A percentile compares a stretch with the other conserved stretches of the same genome.
These are phyloP conservation scores for Zygoascus flipseniorum DNA, from an alignment of 805 yeast species.

Conservation along the genomic window DNA sequence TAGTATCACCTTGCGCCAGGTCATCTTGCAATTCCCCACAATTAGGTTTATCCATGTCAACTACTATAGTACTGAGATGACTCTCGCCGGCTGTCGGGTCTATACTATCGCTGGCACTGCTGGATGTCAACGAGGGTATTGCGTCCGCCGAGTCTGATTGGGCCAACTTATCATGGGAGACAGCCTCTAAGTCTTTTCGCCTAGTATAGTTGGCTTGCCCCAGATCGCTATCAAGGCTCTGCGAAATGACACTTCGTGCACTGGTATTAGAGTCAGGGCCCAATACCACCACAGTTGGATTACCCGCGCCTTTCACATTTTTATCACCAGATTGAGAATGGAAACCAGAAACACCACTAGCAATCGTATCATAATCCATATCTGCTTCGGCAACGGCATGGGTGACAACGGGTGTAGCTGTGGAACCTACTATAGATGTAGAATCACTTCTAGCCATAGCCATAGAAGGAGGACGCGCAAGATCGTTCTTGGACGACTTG, in stretches of 20 bases:
- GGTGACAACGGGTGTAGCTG: neutral
- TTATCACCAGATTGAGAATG: slow-evolving; percentile 1
- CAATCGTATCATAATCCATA: neutral
- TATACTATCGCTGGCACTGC: neutral
- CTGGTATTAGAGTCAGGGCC: neutral
- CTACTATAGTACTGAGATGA: neutral
- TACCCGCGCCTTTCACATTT: neutral
- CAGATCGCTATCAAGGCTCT: neutral
- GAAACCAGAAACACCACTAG: neutral
- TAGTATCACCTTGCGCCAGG: slow-evolving; percentile 15
- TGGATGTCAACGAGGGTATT: neutral
- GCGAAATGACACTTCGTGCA: neutral
- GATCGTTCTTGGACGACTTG: neutral
- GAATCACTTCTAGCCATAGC: neutral
- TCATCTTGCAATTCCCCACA: neutral
- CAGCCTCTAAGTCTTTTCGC: neutral
- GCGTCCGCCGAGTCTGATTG: neutral
- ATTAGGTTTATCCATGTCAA: neutral
- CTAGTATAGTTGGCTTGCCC: neutral
- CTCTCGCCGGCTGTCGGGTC: neutral
- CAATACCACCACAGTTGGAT: neutral
- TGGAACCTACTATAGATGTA: neutral
- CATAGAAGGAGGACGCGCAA: neutral
- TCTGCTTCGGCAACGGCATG: neutral
- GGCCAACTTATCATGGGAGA: neutral